Percentiles rank a stretch among this genome's conserved stretches.
phyloP scores from a whole-genome alignment of 495 filamentous ascomycete genomes.

The Daldinia vernicosa region DNA sequence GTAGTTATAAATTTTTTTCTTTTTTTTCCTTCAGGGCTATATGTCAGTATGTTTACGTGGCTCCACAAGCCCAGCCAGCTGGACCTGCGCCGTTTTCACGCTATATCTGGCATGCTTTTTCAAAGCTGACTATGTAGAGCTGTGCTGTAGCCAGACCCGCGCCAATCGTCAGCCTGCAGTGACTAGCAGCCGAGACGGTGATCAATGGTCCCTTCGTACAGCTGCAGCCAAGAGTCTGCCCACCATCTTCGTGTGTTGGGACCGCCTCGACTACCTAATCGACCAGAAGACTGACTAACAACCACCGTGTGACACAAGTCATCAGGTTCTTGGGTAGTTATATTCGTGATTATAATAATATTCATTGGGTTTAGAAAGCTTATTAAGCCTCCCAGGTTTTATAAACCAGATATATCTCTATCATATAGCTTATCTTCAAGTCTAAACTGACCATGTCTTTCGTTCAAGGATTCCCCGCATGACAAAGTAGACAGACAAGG shows the following conservation, averaged over 20 bases:
- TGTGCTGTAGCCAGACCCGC: slow-evolving; percentile 5
- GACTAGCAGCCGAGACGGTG: slow-evolving; percentile 22
- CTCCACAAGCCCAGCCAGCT: slow-evolving; percentile 29
- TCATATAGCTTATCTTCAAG: not conserved
- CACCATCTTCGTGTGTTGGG: slow-evolving; percentile 20
- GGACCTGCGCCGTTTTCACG: slow-evolving; percentile 26
- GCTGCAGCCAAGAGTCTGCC: slow-evolving; percentile 30
- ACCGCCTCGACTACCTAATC: not conserved
- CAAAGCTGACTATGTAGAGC: not conserved
- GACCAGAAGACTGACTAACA: not conserved
- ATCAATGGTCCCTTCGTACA: slow-evolving; percentile 40
- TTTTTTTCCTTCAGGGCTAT: not conserved
- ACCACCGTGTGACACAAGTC: slow-evolving; percentile 31
- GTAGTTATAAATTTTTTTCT: not conserved
- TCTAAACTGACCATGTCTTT: not conserved
- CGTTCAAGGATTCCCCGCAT: slow-evolving; percentile 37
- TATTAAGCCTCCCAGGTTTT: not conserved
- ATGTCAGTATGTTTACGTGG: slow-evolving; percentile 18
- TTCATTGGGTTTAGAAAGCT: not conserved
- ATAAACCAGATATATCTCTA: not conserved
- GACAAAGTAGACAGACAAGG: slow-evolving; percentile 2
- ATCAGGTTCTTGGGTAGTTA: slow-evolving; percentile 9
- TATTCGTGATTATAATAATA: not conserved
- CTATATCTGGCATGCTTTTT: slow-evolving; percentile 9
- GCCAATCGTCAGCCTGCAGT: slow-evolving; percentile 18